phyloP scores from a whole-genome alignment of 2,329 filamentous ascomycete species.

The Orbilia blumenaviensis region DNA sequence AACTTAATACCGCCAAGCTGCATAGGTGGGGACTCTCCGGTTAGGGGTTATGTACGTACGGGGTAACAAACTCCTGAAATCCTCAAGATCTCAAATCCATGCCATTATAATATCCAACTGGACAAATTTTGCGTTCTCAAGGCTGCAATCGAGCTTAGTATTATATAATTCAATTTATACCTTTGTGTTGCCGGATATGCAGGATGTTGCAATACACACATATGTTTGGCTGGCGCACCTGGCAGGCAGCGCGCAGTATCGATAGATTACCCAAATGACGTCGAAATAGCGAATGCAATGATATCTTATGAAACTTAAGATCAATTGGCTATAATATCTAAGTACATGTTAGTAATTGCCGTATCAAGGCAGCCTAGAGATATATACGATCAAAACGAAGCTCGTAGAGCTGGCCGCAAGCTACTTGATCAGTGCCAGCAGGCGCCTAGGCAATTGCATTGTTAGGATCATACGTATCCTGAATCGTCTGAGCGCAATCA shows the following conservation, averaged over 20 bases:
- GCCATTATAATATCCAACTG: not conserved
- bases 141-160: too few relatives aligned
- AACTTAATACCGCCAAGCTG: slow-evolving; percentile 38
- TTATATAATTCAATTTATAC: too few relatives aligned
- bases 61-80: slow-evolving; percentile 11
- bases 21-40: slow-evolving; percentile 32
- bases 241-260: not conserved
- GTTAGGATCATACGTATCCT: not conserved
- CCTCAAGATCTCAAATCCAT: not conserved
- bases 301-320: not conserved
- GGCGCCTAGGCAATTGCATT: not conserved
- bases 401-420: not conserved
- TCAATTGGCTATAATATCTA: not conserved
- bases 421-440: slow-evolving; percentile 20
- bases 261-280: slow-evolving; percentile 5
- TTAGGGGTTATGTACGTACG: not conserved
- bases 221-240: too few relatives aligned
- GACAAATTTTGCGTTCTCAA: not conserved
- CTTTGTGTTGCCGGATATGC: slow-evolving; percentile 15
- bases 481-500: slow-evolving; percentile 17
- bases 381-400: not conserved
- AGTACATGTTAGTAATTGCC: not conserved
- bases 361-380: not conserved
- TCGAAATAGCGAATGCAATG: not conserved
- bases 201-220: slow-evolving; percentile 19